Base-by-base conservation (phyloP, 1,284 basidiomycete genomes). In the Moesziomyces sp. region DNA sequence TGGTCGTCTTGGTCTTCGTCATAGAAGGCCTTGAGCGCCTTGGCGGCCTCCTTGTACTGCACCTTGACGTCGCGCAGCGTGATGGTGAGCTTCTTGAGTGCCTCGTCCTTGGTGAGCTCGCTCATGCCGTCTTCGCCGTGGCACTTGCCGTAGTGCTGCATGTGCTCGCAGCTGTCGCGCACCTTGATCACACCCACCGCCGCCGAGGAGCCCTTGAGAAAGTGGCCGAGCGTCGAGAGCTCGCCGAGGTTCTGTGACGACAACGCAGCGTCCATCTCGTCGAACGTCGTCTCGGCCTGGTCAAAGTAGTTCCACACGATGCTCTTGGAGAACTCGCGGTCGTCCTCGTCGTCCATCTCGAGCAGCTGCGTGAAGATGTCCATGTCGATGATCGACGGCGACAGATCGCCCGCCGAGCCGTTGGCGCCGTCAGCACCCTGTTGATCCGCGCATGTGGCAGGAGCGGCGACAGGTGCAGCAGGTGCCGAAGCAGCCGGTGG, bases 181-280 rank as follows among this genome's bases (percentile, higher is more conserved):
- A 97, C 93, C 78, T 89, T 89, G 72, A 87, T 86, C 44, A 94
- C 89, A 40, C 94, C 94, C 46, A 97, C 88, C 1, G 94, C 93
- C 16, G 94, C 94, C 34, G 93, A 94, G 2, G 93, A 95, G 51
- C 94, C 94, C 85, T 97, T 97, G 82, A 97, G 89, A 85, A 93
- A 97, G 85, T 97, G 94, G 0, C 94, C 94, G 13, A 93, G 87
- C 18, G 87, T 87, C 5, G 92, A 91, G 16, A 97, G 88, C 74
- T 89, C 85, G 9, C 80, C 76, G 16, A 94, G 87, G 74, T 93
- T 87, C 68, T 89, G 87, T 24, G 80, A 84, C 45, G 82, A 79
- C 91, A 93, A 87, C 35, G 90, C 90, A 1, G 86, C 82, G 78
- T 93, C 89, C 91, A 97, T 94, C 50, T 91, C 86, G 24, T 86